Base-by-base conservation (phyloP, 495 filamentous ascomycete species). In the Corynascus novoguineensis region DNA sequence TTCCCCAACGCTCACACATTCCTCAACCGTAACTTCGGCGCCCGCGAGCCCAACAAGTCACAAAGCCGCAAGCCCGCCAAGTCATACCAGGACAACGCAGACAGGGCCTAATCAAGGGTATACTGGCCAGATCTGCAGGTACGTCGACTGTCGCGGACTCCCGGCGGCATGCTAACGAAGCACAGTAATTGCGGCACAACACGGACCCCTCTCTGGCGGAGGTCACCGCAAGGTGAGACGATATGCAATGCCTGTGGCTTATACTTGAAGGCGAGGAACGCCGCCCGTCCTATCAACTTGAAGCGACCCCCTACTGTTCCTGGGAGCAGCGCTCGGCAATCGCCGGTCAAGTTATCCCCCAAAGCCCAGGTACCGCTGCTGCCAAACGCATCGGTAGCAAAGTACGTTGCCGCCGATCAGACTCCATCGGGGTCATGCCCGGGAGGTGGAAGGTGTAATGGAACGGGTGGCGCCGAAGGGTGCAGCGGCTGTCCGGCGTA, bases 181-280 rank as follows among this genome's bases (percentile, higher is more conserved):
- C 60, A 5, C 63, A 98, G 93, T 70, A 99, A 99, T 73, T 99
- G 93, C 68, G 85, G 85, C 44, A 99, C 93, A 6, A 95, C 89
- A 35, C 85, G 83, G 61, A 99, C 93, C 14, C 93, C 93, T 27
- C 79, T 99, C 49, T 99, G 93, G 93, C 83, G 93, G 59, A 83
- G 93, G 56, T 95, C 92, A 2, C 95, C 92, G 0, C 86, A 88
- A 50, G 93, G 93, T 38, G 86, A 88, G 42, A 96, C 89, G 48
- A 97, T 99, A 37, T 99, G 93, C 74, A 99, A 99, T 73, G 93
- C 93, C 12, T 99, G 93, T 66, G 93, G 93, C 22, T 80, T 99
- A 7, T 99, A 99, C 68, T 73, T 87, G 46, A 99, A 97, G 69
- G 90, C 91, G 21, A 83, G 93, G 41, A 97, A 99, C 66, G 85